phyloP scores from a whole-genome alignment of 148 eudicot genomes.

The Spergularia marina region DNA sequence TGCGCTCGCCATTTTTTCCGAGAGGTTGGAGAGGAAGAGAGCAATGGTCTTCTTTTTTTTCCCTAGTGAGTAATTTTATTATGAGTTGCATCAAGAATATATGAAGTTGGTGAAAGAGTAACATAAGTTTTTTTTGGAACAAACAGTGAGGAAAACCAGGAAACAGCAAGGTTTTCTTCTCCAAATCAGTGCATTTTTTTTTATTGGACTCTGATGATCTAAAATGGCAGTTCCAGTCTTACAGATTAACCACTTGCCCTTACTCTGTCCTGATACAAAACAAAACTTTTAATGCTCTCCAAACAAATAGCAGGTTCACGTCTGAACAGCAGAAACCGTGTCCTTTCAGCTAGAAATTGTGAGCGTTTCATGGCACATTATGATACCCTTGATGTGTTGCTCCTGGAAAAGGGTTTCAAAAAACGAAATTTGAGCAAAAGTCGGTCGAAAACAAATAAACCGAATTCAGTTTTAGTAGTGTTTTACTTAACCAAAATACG shows the following conservation, averaged over 20 bases:
- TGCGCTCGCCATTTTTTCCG: not conserved
- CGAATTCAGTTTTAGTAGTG: no score
- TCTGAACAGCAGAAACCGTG: constrained; percentile 3
- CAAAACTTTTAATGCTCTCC: constrained; percentile 10
- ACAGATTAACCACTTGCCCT: constrained; percentile 12
- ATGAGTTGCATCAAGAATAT: not conserved
- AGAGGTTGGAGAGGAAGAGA: not conserved
- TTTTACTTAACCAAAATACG: no score
- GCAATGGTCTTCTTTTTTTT: not conserved
- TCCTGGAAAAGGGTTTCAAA: no score
- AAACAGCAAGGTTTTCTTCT: constrained; percentile 9
- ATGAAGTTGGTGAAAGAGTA: not conserved
- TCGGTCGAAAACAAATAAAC: no score
- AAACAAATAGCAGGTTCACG: constrained; percentile 6
- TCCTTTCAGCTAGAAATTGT: not conserved
- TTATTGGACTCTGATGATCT: not conserved
- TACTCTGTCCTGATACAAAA: constrained; percentile 5
- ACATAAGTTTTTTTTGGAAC: not conserved
- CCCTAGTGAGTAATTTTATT: no score
- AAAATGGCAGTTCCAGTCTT: constrained; percentile 24
- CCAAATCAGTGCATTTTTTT: not conserved
- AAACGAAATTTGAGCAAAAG: no score
- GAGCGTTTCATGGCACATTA: not conserved
- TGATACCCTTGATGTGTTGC: not conserved
- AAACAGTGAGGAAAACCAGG: constrained; percentile 8